Evolutionary conservation across 441 rosid species (phyloP).

Genomic region (Syzygium malaccense): DNA sequence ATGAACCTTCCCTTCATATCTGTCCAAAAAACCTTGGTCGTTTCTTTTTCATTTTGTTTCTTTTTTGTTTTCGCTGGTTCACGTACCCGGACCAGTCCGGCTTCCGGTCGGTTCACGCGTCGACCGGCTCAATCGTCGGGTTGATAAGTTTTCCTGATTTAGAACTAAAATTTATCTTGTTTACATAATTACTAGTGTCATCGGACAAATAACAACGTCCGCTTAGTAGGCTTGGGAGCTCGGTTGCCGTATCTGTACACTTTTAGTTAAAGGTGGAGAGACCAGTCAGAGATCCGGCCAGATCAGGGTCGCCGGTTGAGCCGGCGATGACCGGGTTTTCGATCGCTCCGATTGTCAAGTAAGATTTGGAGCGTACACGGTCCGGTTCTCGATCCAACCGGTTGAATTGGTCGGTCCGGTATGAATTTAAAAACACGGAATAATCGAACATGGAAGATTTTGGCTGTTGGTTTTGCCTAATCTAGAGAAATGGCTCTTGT

Average conservation of each 20-base stretch:
- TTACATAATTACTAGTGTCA: background rate
- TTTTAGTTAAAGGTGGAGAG: background rate
- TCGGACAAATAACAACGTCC: background rate
- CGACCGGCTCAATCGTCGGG: no score
- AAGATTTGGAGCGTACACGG: no score
- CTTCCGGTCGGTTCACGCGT: background rate
- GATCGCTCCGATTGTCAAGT: background rate
- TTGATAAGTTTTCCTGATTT: background rate
- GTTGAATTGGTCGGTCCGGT: fast-evolving
- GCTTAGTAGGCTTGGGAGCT: no score
- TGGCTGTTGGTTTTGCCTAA: background rate
- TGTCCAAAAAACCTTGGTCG: background rate
- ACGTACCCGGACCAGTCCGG: background rate
- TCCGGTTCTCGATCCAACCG: background rate
- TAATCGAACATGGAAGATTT: background rate
- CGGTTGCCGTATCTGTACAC: fast-evolving
- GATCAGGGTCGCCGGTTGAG: fast-evolving
- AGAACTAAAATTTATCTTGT: background rate
- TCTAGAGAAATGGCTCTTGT: background rate
- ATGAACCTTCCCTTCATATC: background rate
- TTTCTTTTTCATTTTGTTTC: background rate
- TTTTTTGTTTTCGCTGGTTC: background rate
- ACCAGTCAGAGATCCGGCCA: fast-evolving
- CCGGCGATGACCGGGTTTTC: fast-evolving
- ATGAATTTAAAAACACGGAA: background rate